phyloP scores from a whole-genome alignment of 2,329 filamentous ascomycete genomes.

The Aureobasidium uvarum region DNA sequence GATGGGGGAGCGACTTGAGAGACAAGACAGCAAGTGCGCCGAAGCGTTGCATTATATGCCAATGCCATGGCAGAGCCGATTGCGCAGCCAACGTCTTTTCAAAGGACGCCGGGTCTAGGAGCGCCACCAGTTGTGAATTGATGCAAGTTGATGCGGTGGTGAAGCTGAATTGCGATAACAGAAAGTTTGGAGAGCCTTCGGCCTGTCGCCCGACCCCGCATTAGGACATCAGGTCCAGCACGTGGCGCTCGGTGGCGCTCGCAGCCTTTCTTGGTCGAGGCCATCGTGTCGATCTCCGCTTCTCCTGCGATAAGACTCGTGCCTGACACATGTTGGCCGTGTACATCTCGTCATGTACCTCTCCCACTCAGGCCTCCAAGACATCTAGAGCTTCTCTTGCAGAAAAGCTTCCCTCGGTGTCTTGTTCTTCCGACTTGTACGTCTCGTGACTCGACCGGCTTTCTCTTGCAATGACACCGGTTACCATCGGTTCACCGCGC shows the following conservation, averaged over 20 bases:
- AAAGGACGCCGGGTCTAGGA: not conserved
- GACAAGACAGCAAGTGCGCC: not conserved
- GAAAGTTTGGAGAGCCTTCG: not conserved
- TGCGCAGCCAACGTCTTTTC: not conserved
- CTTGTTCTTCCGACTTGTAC: not conserved
- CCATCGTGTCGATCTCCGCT: not conserved
- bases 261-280: not conserved
- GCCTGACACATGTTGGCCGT: not conserved
- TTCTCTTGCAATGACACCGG: not conserved
- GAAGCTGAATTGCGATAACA: not conserved
- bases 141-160: not conserved
- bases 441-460: too few species aligned
- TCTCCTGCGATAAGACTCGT: not conserved
- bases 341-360: not conserved
- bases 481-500: not conserved
- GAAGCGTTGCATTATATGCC: not conserved
- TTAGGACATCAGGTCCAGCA: not conserved
- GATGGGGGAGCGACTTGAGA: not conserved
- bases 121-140: not conserved
- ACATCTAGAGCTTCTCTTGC: conserved; percentile 2
- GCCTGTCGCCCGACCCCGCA: not conserved
- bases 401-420: not conserved
- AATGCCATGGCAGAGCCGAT: not conserved
- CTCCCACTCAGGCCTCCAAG: not conserved
- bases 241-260: not conserved